A percentile compares a stretch with the other conserved stretches of the same genome.
phyloP scores from a whole-genome alignment of 768 basidiomycete species.

The Auricularia cornea region DNA sequence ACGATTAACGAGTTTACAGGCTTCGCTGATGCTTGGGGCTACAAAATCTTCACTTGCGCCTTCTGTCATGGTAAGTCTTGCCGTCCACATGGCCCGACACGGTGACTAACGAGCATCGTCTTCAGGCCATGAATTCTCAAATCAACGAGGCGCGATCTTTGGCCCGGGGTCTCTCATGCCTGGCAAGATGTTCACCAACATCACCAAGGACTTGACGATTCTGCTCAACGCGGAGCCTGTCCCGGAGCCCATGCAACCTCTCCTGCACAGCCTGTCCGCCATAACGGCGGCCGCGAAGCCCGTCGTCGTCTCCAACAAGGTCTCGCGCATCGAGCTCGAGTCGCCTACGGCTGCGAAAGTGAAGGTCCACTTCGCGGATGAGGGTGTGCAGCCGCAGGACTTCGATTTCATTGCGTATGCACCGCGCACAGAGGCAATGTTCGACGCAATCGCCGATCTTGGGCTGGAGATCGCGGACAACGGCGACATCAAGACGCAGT shows the following conservation, averaged over 20 bases:
- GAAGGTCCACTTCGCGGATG: neutral
- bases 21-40: neutral
- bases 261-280: neutral
- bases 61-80: neutral
- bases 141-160: neutral
- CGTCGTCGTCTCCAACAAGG: neutral
- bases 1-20: neutral
- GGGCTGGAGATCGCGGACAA: neutral
- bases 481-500: neutral
- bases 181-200: neutral
- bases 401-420: neutral
- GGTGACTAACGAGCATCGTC: neutral
- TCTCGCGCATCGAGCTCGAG: neutral
- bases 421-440: neutral
- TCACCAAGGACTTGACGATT: neutral
- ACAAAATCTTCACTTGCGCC: neutral
- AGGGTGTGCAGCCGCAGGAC: neutral
- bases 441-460: neutral
- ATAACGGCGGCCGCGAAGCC: neutral
- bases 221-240: neutral
- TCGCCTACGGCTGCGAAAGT: neutral
- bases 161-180: neutral
- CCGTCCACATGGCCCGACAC: neutral
- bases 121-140: neutral
- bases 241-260: neutral